Percentiles rank a stretch among this genome's conserved stretches.
phyloP scores from a whole-genome alignment of 164 flowering plant genomes.

The Aristolochia contorta region DNA sequence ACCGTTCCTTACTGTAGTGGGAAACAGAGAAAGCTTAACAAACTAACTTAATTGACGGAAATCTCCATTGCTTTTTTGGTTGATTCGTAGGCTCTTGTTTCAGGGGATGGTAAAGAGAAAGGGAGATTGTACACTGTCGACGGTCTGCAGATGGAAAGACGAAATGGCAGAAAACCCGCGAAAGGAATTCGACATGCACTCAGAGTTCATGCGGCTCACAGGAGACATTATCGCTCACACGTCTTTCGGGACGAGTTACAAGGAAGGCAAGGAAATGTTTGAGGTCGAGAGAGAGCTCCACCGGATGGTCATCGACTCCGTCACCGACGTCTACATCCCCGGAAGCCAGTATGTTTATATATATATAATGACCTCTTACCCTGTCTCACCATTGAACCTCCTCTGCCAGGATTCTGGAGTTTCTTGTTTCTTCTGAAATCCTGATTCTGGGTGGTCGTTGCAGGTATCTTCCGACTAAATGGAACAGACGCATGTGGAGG shows the following conservation, averaged over 20 bases:
- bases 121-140: slow-evolving; percentile 15
- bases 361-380: background rate
- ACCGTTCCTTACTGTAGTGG: too few species aligned
- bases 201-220: slow-evolving; percentile 17
- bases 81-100: too few species aligned
- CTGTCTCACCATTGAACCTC: background rate
- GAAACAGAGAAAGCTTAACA: too few species aligned
- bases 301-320: slow-evolving; percentile 6
- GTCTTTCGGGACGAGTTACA: slow-evolving; percentile 25
- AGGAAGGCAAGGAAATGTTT: slow-evolving; percentile 22
- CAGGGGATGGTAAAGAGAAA: slow-evolving; percentile 21
- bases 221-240: slow-evolving; percentile 29
- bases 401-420: background rate
- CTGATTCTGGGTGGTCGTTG: background rate
- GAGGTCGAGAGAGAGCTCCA: slow-evolving; percentile 21
- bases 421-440: too few species aligned
- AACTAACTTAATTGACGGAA: background rate
- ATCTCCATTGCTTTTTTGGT: background rate
- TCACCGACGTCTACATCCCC: slow-evolving; percentile 16
- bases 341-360: slow-evolving; percentile 21
- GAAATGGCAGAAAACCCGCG: slow-evolving; percentile 3
- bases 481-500: slow-evolving; percentile 18
- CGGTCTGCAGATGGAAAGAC: slow-evolving; percentile 16
- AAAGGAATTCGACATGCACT: slow-evolving; percentile 15
- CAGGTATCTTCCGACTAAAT: slow-evolving; percentile 23